Conservation (phyloP, 371 early-diverging fungal species). For the Mortierella sp. region DNA sequence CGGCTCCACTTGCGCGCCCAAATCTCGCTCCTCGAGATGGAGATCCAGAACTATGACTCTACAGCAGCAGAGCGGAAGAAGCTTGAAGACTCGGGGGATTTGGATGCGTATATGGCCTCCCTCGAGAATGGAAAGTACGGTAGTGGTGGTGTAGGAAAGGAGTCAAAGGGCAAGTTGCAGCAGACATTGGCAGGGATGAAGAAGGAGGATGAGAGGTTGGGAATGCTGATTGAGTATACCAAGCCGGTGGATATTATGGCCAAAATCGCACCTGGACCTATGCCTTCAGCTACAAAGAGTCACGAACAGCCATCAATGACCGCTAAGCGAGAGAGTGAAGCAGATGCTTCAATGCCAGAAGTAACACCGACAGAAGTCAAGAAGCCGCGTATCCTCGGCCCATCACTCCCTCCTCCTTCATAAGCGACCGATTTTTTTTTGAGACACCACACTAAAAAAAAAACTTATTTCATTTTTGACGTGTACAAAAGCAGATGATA, state of each 20-base stretch:
- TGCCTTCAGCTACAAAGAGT: constrained; percentile 58
- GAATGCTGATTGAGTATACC: constrained; percentile 69
- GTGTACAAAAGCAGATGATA: not conserved
- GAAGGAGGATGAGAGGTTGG: constrained; percentile 68
- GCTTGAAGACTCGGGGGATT: constrained; percentile 66
- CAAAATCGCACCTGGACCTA: constrained; percentile 55
- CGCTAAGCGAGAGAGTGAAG: constrained; percentile 13
- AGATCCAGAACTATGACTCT: constrained; percentile 49
- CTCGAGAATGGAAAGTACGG: constrained; percentile 18
- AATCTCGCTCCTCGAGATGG: constrained; percentile 48
- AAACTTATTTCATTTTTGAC: not conserved
- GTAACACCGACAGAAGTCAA: constrained; percentile 9
- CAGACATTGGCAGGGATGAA: constrained; percentile 63
- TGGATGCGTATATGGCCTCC: constrained; percentile 72
- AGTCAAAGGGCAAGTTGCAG: constrained; percentile 61
- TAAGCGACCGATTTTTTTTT: not conserved
- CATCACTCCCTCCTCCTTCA: constrained; percentile 33
- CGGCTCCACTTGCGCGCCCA: constrained; percentile 28
- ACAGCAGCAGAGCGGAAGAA: constrained; percentile 45
- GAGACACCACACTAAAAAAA: too few relatives aligned
- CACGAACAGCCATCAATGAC: not conserved
- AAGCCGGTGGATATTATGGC: constrained; percentile 62
- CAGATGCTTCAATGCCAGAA: not conserved
- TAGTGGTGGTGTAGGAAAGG: not conserved
- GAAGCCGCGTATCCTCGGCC: constrained; percentile 32